Conservation (phyloP, 2,329 filamentous ascomycete species). For the Pezicula carpinea region DNA sequence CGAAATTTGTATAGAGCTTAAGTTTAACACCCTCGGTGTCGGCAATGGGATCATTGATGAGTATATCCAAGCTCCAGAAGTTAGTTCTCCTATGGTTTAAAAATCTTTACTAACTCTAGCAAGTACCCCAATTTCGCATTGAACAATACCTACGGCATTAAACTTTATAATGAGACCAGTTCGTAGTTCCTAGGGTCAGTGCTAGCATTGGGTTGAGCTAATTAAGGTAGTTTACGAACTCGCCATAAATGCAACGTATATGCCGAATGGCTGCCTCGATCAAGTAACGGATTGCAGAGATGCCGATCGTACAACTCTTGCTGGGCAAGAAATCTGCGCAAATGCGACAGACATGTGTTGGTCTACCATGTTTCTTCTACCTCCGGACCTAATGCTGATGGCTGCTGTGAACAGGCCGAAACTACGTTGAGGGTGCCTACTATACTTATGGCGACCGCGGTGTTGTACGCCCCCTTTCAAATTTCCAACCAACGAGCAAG, state of each 20-base stretch:
- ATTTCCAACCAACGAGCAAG: no score
- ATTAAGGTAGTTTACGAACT: constrained; percentile 44
- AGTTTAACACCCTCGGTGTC: constrained; percentile 59
- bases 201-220: neutral
- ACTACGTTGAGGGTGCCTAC: constrained; percentile 44
- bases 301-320: constrained; percentile 38
- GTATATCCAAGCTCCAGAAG: constrained; percentile 43
- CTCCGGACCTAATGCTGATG: no score
- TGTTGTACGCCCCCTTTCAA: constrained; percentile 14
- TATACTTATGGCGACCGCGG: constrained; percentile 34
- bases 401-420: constrained; percentile 26
- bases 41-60: constrained; percentile 65
- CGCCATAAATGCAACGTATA: constrained; percentile 45
- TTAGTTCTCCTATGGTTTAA: constrained; percentile 2
- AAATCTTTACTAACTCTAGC: neutral
- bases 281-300: constrained; percentile 43
- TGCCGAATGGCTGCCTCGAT: constrained; percentile 31
- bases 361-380: no score
- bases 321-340: constrained; percentile 36
- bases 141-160: constrained; percentile 44
- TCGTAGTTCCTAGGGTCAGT: neutral
- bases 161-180: constrained; percentile 21
- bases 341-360: constrained; percentile 48
- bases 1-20: constrained; percentile 35
- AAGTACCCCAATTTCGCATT: constrained; percentile 32